Base-by-base conservation (phyloP, 2,329 filamentous ascomycete genomes). In the Lachnellula subtilissima region DNA sequence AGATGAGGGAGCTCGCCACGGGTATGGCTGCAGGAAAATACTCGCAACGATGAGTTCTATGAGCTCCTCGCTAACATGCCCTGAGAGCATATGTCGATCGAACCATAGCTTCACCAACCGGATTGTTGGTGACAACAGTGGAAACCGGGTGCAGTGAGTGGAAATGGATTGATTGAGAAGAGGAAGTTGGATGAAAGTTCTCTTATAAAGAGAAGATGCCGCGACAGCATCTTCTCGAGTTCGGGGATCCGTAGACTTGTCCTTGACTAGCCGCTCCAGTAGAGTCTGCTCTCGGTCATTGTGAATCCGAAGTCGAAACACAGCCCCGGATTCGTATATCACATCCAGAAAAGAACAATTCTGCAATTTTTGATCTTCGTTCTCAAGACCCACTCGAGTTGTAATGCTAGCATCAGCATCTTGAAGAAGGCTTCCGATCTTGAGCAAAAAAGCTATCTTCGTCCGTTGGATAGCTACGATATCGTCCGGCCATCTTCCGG, bases 101-200 rank as follows among this genome's bases (percentile, higher is more conserved):
- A 96, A 94, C 94, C 94, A 99, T 67, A 85, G 83, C 75, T 97
- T 97, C 46, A 89, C 79, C 2, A 97, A 77, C 17, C 93, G 85
- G 59, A 97, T 89, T 0, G 91, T 87, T 2, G 87, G 83, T 0
- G 91, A 95, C 6, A 99, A 76, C 1, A 90, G 80, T 1, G 87
- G 87, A 63, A 91, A 87, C 3, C 91, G 84, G 1, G 89, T 96
- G 72, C 87, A 91, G 53, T 91, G 84, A 1, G 87, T 91, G 52
- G 87, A 80, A 40, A 97, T 79, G 5, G 87, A 88, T 71, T 96
- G 91, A 4, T 86, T 91, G 66, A 96, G 89, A 11, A 90, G 80
- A 3, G 92, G 89, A 0, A 86, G 75, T 50, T 88, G 85, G 32
- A 86, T 74, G 68, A 89, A 96, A 15, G 81, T 77, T 60, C 88